Percentiles rank a stretch among this genome's conserved stretches.
These are phyloP conservation scores for Kluyveromyces aestuarii DNA, from an alignment of 805 yeast species.

Conservation along the genomic window DNA sequence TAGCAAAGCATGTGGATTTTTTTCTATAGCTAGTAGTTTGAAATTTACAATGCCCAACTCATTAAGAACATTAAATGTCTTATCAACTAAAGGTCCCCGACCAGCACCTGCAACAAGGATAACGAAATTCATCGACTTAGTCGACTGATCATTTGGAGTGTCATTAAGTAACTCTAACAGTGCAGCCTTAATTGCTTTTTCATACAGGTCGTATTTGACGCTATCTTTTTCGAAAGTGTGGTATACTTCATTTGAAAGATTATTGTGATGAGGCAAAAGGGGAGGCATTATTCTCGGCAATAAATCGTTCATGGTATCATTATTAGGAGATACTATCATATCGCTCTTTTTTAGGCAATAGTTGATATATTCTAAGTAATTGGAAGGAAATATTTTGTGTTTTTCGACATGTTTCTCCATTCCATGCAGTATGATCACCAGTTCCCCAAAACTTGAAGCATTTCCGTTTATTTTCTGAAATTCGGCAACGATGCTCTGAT, in stretches of 20 bases:
- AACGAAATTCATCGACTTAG: slow-evolving; percentile 16
- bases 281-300: slow-evolving; percentile 39
- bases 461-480: slow-evolving; percentile 32
- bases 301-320: neutral
- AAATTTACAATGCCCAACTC: slow-evolving; percentile 18
- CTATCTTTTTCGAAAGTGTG: slow-evolving; percentile 62
- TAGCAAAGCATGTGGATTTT: slow-evolving; percentile 52
- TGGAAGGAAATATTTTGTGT: slow-evolving; percentile 30
- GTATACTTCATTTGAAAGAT: slow-evolving; percentile 54
- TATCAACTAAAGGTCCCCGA: slow-evolving; percentile 68
- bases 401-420: slow-evolving; percentile 33
- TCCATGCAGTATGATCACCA: slow-evolving; percentile 44
- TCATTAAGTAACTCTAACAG: slow-evolving; percentile 29
- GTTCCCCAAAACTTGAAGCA: slow-evolving; percentile 23
- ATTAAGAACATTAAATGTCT: slow-evolving; percentile 35
- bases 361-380: slow-evolving; percentile 37
- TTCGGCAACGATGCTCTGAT: slow-evolving; percentile 41
- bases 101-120: slow-evolving; percentile 81
- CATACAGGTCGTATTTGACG: slow-evolving; percentile 61
- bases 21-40: slow-evolving; percentile 58
- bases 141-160: slow-evolving; percentile 4
- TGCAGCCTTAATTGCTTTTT: slow-evolving; percentile 51
- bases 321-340: slow-evolving; percentile 6
- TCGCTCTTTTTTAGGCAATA: slow-evolving; percentile 32
- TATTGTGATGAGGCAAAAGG: slow-evolving; percentile 56